Evolutionary conservation across 768 basidiomycete genomes (phyloP).

Genomic region (Lepiota brunneoincarnata): DNA sequence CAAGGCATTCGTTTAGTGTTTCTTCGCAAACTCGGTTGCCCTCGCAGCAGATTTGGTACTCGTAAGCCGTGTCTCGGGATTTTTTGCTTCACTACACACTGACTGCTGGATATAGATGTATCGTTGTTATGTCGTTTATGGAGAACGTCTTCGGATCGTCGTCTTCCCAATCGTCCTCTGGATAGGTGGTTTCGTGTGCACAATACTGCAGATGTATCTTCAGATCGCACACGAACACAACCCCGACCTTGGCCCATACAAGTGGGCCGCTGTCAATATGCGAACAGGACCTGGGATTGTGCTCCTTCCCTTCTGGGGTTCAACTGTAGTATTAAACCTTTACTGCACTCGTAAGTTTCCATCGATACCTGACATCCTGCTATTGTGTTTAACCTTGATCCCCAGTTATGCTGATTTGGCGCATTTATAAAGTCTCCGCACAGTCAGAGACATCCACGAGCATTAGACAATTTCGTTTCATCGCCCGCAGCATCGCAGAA

Average conservation of each 20-base stretch:
- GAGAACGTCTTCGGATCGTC: background rate
- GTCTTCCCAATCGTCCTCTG: constrained; percentile 2
- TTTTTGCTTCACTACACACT: background rate
- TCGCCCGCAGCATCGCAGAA: constrained; percentile 1
- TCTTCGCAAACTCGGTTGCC: constrained; percentile 5
- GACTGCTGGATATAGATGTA: background rate
- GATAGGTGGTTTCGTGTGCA: constrained; percentile 2
- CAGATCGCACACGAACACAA: constrained; percentile 1
- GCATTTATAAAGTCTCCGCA: background rate
- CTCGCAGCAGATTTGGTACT: constrained; percentile 4
- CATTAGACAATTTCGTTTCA: constrained; percentile 5
- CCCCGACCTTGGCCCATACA: constrained; percentile 1
- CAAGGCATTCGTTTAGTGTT: background rate
- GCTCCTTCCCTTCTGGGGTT: constrained; percentile 8
- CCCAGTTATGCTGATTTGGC: background rate
- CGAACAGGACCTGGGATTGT: background rate
- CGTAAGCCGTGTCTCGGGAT: background rate
- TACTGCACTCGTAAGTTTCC: background rate
- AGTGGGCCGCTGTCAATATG: constrained; percentile 6
- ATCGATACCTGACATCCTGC: background rate
- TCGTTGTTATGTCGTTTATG: constrained; percentile 3
- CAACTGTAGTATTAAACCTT: background rate
- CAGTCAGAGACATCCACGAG: background rate
- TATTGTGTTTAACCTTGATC: background rate
- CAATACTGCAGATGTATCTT: constrained; percentile 4